These are phyloP conservation scores for Daldinia decipiens DNA, from an alignment of 495 filamentous ascomycete species.

Conservation along the genomic window DNA sequence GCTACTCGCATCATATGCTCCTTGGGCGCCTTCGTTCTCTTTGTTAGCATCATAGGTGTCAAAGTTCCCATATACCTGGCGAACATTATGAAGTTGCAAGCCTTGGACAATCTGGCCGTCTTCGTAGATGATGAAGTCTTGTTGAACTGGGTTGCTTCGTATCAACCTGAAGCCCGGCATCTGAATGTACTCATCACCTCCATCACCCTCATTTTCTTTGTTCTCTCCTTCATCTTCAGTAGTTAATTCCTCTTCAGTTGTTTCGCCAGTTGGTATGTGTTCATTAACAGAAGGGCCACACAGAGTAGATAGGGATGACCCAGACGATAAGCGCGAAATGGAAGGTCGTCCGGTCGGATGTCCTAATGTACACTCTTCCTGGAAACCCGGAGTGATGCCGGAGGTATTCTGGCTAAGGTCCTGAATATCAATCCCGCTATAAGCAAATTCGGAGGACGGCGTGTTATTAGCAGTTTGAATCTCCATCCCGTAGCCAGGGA, in stretches of 20 bases:
- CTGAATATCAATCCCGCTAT: background rate
- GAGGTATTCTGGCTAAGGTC: background rate
- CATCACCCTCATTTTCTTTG: background rate
- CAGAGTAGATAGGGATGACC: background rate
- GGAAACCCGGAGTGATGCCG: background rate
- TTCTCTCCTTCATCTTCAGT: background rate
- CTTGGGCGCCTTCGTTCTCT: background rate
- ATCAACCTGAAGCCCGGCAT: background rate
- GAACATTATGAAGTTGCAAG: background rate
- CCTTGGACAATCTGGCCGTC: background rate
- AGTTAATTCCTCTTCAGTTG: background rate
- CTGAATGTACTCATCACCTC: background rate
- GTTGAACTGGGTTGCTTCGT: background rate
- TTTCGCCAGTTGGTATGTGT: background rate
- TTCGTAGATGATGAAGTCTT: conserved; percentile 4
- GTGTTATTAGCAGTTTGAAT: background rate
- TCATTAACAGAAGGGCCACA: background rate
- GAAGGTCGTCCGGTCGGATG: background rate
- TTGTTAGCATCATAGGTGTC: background rate
- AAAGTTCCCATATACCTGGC: background rate
- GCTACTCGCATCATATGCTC: too few species aligned
- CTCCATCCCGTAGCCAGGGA: background rate
- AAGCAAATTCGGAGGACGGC: background rate
- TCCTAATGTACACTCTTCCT: background rate
- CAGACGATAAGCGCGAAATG: background rate